Evolutionary conservation across 148 eudicot genomes (phyloP), one percentile per base, ranked within the genome.

Genomic region (Heliosperma pusillum): DNA sequence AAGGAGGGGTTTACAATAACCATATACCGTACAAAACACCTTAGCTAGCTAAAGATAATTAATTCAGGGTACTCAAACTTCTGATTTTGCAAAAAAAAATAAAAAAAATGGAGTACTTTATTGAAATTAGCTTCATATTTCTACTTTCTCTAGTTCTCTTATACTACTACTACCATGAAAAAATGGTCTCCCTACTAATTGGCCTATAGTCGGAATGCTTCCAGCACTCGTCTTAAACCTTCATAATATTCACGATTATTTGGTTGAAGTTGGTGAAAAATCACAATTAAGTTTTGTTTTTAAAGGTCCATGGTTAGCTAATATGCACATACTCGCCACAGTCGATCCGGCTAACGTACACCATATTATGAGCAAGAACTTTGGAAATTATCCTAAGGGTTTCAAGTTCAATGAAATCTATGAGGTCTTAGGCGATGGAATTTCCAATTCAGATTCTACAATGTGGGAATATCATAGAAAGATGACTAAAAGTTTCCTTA

Each of bases 121-220:
- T 47, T n/a, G 33, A 77, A 57, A 22, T 74, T 17, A 27, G 55
- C 72, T 6, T 67, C 4, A 11, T 47, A 30, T 22, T 75, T 69
- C 2, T 68, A 4, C 3, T 60, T 45, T 45, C 55, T 44, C 40
- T 69, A 17, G 63, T 73, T 2, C 20, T 78, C 20, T 22, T 69
- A 11, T 74, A 25, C 50, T 30, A 57, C 7, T 63, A 44, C 67
- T 75, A 72, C n/a, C 71, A 30, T 9, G 65, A 80, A 13, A 78
- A 73, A 72, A 78, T 73, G 82, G 84, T n/a, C 1, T 83, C 44
- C 81, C 83, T 0, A 40, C 79, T 1, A 57, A 80, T 17, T 83
- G 86, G 86, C 86, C 93, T 0, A 0, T 89, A 5, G 20, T 91
- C 0, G 91, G 91, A 5, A 91, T 84, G 93, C 57, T 91, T 12